Evolutionary conservation across 1,284 basidiomycete species (phyloP), one percentile per base, ranked within the genome.

Genomic region (Heliocybe sulcata): DNA sequence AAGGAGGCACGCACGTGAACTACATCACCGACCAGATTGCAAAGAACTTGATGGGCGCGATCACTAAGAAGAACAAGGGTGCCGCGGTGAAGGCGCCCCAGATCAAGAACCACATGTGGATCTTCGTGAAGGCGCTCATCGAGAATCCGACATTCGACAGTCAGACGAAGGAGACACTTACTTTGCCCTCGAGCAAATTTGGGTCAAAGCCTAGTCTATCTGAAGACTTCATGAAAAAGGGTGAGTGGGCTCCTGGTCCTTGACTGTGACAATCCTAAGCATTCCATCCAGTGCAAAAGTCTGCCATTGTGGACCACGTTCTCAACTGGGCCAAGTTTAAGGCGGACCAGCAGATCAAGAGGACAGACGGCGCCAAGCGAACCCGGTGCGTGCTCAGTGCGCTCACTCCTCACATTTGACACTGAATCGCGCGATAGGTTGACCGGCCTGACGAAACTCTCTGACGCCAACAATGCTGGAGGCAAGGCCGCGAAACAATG

Each of bases 141-240:
- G 95, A 98, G 74, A 99, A 99, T 68, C 96, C 97, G 9, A 93
- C 95, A 1, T 99, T 99, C 72, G 96, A 99, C 78, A 95, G 94
- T 75, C 97, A 99, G 72, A 99, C 97, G 50, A 99, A 99, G 76
- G 97, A 99, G 72, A 92, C 88, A 8, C 74, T 99, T 61, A 99
- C 95, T 1, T 76, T 99, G 50, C 87, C 90, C 23, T 76, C 87
- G 38, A 89, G 85, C 51, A 96, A 97, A 67, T 99, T 99, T 67
- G 93, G 92, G 51, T 91, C 90, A 58, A 94, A 89, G 69, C 92
- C 92, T 1, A 65, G 64, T 1, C 70, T 97, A 25, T 85, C 90
- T 1, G 96, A 99, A 56, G 94, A 97, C 0, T 98, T 99, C 66
- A 80, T 96, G 75, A 98, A 97, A 76, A 98, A 95, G 76, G 87